Percentiles rank a stretch among this genome's conserved stretches.
These are phyloP conservation scores for Durotheca rogersii DNA, from an alignment of 495 filamentous ascomycete species.

Conservation along the genomic window DNA sequence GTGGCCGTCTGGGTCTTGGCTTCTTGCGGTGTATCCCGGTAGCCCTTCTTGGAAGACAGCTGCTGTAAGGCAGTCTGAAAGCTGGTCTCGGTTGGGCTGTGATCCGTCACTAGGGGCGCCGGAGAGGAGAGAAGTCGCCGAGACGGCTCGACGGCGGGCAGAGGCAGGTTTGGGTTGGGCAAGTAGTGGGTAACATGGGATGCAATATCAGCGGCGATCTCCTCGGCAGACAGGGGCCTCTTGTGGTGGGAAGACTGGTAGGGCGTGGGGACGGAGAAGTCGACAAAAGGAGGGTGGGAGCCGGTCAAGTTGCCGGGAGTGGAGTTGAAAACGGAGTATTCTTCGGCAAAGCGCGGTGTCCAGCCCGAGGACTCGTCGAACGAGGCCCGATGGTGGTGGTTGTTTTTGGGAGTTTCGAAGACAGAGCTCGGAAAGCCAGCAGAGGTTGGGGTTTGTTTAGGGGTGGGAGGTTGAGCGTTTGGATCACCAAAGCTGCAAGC, in stretches of 20 bases:
- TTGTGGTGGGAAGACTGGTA: conserved; percentile 40
- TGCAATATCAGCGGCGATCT: conserved; percentile 48
- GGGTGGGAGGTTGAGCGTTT: conserved; percentile 75
- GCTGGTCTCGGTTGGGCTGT: conserved; percentile 28
- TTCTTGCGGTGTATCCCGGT: conserved; percentile 40
- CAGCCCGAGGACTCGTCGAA: conserved; percentile 53
- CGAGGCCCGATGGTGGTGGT: conserved; percentile 36
- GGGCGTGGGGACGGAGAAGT: conserved; percentile 38
- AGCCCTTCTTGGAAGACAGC: conserved; percentile 42
- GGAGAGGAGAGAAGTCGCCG: conserved; percentile 59
- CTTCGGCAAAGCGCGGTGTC: conserved; percentile 58
- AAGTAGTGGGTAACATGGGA: conserved; percentile 61
- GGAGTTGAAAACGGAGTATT: conserved; percentile 59
- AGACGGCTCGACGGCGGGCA: conserved; percentile 60
- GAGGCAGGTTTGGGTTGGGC: conserved; percentile 50
- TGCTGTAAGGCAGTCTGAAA: conserved; percentile 26
- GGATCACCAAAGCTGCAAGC: conserved; percentile 71
- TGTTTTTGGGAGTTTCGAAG: conserved; percentile 66
- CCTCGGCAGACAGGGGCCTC: conserved; percentile 42
- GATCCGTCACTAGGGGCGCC: conserved; percentile 44
- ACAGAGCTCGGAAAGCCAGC: conserved; percentile 59
- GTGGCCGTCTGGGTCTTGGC: conserved; percentile 49
- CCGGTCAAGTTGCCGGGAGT: conserved; percentile 54
- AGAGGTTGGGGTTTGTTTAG: conserved; percentile 71
- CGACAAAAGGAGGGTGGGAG: conserved; percentile 42